A percentile compares a stretch with the other conserved stretches of the same genome.
phyloP scores from a whole-genome alignment of 2,329 filamentous ascomycete species.

The Thielaviopsis populi region DNA sequence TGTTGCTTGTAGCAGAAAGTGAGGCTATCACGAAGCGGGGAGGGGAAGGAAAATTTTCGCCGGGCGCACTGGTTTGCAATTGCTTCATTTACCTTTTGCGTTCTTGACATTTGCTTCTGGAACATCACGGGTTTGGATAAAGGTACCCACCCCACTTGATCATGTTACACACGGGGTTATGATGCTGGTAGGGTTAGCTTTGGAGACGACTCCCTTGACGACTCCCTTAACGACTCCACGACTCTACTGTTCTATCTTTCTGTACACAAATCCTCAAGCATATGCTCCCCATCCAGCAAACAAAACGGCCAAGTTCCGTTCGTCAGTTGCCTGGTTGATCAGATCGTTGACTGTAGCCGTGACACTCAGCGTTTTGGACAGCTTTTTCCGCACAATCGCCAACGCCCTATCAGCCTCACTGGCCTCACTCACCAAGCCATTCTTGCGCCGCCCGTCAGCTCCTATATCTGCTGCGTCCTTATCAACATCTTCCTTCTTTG shows the following conservation, averaged over 20 bases:
- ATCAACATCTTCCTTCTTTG: slow-evolving; percentile 27
- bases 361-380: slow-evolving; percentile 85
- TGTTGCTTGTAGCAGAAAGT: not conserved
- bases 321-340: slow-evolving; percentile 90
- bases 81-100: no score
- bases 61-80: not conserved
- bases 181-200: not conserved
- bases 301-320: slow-evolving; percentile 77
- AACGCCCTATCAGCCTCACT: slow-evolving; percentile 81
- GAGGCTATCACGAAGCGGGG: not conserved
- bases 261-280: slow-evolving; percentile 23
- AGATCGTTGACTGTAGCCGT: slow-evolving; percentile 92
- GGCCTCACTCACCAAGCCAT: slow-evolving; percentile 31
- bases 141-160: not conserved
- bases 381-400: slow-evolving; percentile 87
- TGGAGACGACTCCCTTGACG: no score
- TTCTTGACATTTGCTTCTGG: no score
- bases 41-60: not conserved
- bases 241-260: not conserved
- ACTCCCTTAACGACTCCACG: no score
- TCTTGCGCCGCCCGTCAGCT: slow-evolving; percentile 13
- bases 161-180: not conserved
- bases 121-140: no score
- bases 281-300: slow-evolving; percentile 49
- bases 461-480: slow-evolving; percentile 11